These are phyloP conservation scores for Penicillium egyptiacum DNA, from an alignment of 495 filamentous ascomycete species.

Conservation along the genomic window DNA sequence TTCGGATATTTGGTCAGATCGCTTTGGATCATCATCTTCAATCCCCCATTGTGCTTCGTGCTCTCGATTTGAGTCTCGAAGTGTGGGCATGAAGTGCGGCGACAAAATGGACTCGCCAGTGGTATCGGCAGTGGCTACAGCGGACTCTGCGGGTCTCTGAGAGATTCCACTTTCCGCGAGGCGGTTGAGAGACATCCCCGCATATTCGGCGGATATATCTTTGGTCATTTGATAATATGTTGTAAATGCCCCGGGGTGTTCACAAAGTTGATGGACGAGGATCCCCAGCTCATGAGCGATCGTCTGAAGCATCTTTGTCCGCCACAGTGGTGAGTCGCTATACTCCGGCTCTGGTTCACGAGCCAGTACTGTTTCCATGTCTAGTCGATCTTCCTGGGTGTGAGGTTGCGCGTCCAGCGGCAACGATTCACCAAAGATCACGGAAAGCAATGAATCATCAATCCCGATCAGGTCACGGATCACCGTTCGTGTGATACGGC, in stretches of 20 bases:
- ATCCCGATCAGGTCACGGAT: slow-evolving; percentile 90
- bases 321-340: slow-evolving; percentile 60
- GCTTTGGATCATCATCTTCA: slow-evolving; percentile 54
- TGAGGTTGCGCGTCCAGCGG: slow-evolving; percentile 35
- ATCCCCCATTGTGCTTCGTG: slow-evolving; percentile 68
- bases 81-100: slow-evolving; percentile 49
- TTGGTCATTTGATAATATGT: slow-evolving; percentile 59
- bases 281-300: slow-evolving; percentile 84
- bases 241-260: slow-evolving; percentile 78
- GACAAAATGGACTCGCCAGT: slow-evolving; percentile 33
- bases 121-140: slow-evolving; percentile 21
- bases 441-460: slow-evolving; percentile 76
- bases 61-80: slow-evolving; percentile 39
- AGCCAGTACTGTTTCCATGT: slow-evolving; percentile 38
- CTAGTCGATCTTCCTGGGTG: slow-evolving; percentile 12
- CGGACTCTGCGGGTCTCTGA: slow-evolving; percentile 18
- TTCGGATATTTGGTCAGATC: slow-evolving; percentile 35
- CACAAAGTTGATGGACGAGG: slow-evolving; percentile 77
- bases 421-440: slow-evolving; percentile 84
- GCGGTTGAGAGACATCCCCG: slow-evolving; percentile 49
- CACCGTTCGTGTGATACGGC: slow-evolving; percentile 77
- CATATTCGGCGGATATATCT: slow-evolving; percentile 49
- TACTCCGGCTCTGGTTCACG: slow-evolving; percentile 37
- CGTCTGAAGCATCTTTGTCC: slow-evolving; percentile 73
- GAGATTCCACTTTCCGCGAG: slow-evolving; percentile 29